These are phyloP conservation scores for Rosa multiflora DNA, from an alignment of 306 rosid genomes.

Conservation along the genomic window DNA sequence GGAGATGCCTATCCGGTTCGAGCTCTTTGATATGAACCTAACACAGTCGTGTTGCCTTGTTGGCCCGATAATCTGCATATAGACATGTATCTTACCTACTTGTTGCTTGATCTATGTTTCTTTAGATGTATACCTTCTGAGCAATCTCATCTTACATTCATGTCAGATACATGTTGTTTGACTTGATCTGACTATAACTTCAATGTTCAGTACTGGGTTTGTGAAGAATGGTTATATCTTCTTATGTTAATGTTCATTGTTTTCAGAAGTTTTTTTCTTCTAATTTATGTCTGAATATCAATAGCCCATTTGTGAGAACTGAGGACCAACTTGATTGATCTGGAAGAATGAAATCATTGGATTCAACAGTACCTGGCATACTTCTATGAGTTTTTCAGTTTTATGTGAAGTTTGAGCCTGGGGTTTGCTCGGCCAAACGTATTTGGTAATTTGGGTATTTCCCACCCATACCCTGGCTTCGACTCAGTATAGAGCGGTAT, in stretches of 20 bases:
- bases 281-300: not conserved
- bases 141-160: not conserved
- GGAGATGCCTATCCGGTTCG: no score
- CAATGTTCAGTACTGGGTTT: not conserved
- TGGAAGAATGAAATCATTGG: not conserved
- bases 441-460: no score
- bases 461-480: no score
- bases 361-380: not conserved
- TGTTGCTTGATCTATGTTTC: not conserved
- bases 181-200: not conserved
- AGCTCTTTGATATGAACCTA: no score
- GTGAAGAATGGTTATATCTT: not conserved
- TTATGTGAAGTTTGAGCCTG: no score
- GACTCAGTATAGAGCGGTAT: not conserved
- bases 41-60: no score
- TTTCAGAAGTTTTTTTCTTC: not conserved
- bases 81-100: not conserved
- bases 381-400: no score
- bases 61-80: no score
- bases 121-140: not conserved
- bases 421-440: no score
- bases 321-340: not conserved
- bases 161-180: not conserved
- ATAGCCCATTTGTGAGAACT: no score
- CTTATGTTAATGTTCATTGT: not conserved